Conservation (phyloP, 23 red algal genomes). For the Gracilaria domingensis region DNA sequence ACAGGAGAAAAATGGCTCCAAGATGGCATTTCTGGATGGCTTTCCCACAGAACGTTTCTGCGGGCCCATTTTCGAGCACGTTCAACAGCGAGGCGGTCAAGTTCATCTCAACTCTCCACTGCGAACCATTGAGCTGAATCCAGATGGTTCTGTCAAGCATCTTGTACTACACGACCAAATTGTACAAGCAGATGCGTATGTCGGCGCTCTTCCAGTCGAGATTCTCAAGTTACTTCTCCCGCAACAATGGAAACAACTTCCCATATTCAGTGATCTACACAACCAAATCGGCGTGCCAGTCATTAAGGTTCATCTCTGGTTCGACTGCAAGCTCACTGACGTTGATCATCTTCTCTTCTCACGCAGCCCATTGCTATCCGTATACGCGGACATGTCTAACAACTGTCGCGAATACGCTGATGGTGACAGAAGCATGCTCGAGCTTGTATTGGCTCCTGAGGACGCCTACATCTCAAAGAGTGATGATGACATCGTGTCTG, state of each 20-base stretch:
- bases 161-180: conserved; percentile 66
- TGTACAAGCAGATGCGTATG: conserved; percentile 88
- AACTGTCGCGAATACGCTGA: conserved; percentile 94
- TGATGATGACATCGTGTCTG: conserved; percentile 87
- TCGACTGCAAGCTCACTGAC: conserved; percentile 96
- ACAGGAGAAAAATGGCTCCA: conserved; percentile 93
- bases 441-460: conserved; percentile 93
- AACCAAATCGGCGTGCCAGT: conserved; percentile 92
- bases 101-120: conserved; percentile 67
- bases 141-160: conserved; percentile 62
- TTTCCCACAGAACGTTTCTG: conserved; percentile 96
- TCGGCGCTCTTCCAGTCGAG: conserved; percentile 95
- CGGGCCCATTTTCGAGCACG: conserved; percentile 74
- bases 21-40: conserved; percentile 98
- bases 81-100: conserved; percentile 74
- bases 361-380: conserved; percentile 86
- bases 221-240: conserved; percentile 93
- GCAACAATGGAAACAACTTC: conserved; percentile 51
- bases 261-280: conserved; percentile 66
- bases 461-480: conserved; percentile 83
- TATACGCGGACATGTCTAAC: conserved; percentile 99
- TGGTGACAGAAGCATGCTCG: conserved; percentile 85
- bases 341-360: conserved; percentile 98
- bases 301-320: conserved; percentile 99
- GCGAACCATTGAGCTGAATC: conserved; percentile 66